These are phyloP conservation scores for Linanthus parryae DNA, from an alignment of 148 eudicot genomes.

Conservation along the genomic window DNA sequence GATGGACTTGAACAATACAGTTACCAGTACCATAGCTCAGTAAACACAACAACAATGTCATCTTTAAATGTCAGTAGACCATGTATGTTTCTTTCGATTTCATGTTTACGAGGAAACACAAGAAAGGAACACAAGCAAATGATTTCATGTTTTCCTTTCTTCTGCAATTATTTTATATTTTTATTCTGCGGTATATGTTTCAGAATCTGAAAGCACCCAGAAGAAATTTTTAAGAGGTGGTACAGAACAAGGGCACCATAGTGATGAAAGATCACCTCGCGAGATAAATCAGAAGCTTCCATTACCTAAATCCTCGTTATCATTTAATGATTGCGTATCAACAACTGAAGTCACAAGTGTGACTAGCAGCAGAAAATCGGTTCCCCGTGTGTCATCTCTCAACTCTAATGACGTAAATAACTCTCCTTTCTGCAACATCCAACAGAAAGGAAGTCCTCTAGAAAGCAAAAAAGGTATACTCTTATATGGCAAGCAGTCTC, in stretches of 20 bases:
- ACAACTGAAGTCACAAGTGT: not conserved
- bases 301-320: slow-evolving; percentile 3
- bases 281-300: slow-evolving; percentile 1
- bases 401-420: not conserved
- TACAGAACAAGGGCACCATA: not conserved
- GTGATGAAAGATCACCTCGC: not conserved
- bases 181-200: not conserved
- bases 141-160: not conserved
- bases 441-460: no score
- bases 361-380: no score
- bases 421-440: not conserved
- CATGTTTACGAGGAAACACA: no score
- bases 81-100: no score
- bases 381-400: no score
- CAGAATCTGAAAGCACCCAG: not conserved
- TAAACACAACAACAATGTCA: no score
- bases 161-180: not conserved
- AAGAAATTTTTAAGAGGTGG: no score
- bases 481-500: no score
- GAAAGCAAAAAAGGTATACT: no score
- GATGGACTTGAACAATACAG: no score
- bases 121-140: not conserved
- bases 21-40: no score
- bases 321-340: not conserved
- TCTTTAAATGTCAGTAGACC: no score